Base-by-base conservation (phyloP, 2,329 filamentous ascomycete species). In the Cladosporium sphaerospermum region DNA sequence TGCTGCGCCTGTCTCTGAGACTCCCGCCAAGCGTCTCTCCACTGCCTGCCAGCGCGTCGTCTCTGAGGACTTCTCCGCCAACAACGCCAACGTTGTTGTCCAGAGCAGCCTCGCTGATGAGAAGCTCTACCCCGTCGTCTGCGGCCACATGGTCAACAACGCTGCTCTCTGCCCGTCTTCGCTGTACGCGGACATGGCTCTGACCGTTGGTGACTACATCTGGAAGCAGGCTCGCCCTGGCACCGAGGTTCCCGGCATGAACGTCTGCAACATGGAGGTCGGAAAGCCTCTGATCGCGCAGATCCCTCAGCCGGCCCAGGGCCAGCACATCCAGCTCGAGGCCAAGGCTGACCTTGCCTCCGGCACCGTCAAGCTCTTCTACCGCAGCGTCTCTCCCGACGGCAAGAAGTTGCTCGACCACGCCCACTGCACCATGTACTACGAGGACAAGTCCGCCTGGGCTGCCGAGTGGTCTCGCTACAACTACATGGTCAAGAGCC, bases 91-190 rank as follows among this genome's bases (percentile, higher is more conserved):
- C 33, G 72, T 87, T 19, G 76, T 85, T 58, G 80, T 83, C 8
- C 83, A 86, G 68, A 84, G 84, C 9, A 83, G 86, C 57, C 73
- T 88, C 45, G 78, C 78, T 19, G 79, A 85, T 34, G 76, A 80
- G 34, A 81, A 86, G 60, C 73, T 88, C 19, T 78, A 79, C 62
- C 75, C 77, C 36, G 76, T 83, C 8, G 80, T 86, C 52, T 75
- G 75, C 45, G 85, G 85, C 23, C 85, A 88, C 64, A 71, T 81
- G 62, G 83, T 87, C 65, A 87, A 88, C 63, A 83, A 82, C 46
- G 78, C 78, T 53, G 76, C 80, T 40, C 75, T 88, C 13, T 85
- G 81, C 62, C 83, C 86, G 7, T 86, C 84, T 41, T 80, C 71
- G 45, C 67, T 83, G 42, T 81, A 84, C 56, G 81, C 79, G 10